These are phyloP conservation scores for Magnolia kwangsiensis DNA, from an alignment of 164 flowering plant genomes.

Conservation along the genomic window DNA sequence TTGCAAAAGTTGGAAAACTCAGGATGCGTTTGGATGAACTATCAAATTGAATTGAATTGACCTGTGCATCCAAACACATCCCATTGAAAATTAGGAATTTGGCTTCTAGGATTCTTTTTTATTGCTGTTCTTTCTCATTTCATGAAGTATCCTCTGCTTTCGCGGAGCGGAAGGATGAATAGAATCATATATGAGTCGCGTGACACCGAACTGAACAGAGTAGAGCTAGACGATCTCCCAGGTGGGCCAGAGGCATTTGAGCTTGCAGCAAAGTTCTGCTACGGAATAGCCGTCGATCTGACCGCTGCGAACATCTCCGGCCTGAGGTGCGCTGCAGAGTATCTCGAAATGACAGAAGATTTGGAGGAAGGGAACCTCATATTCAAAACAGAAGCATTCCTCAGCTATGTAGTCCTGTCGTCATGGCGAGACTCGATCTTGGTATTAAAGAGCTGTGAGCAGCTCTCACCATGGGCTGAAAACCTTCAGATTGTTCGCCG, in stretches of 20 bases:
- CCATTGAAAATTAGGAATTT: not conserved
- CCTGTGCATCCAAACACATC: not conserved
- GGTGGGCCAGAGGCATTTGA: slow-evolving; percentile 82
- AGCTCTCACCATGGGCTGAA: slow-evolving; percentile 81
- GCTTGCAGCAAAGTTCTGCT: slow-evolving; percentile 84
- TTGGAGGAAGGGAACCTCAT: slow-evolving; percentile 90
- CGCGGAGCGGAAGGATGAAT: slow-evolving; percentile 72
- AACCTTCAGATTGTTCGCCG: slow-evolving; percentile 77
- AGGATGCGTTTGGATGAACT: not conserved
- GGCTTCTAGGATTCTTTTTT: not conserved
- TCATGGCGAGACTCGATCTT: slow-evolving; percentile 89
- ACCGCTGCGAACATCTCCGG: slow-evolving; percentile 81
- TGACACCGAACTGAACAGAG: slow-evolving; percentile 40
- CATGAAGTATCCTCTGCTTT: slow-evolving; percentile 70
- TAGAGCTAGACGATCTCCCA: slow-evolving; percentile 65
- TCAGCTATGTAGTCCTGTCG: slow-evolving; percentile 74
- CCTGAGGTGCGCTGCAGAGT: slow-evolving; percentile 86
- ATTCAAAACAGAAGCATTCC: slow-evolving; percentile 87
- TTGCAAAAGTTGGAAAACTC: not conserved
- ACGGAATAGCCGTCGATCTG: slow-evolving; percentile 74
- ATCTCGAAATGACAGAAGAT: slow-evolving; percentile 92
- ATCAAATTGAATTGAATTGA: too few species aligned
- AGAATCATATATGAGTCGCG: slow-evolving; percentile 65
- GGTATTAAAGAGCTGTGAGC: slow-evolving; percentile 72
- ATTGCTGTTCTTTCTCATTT: not conserved